Percentiles rank a stretch among this genome's conserved stretches.
These are phyloP conservation scores for Ogataea methanolica DNA, from an alignment of 805 yeast species.

Conservation along the genomic window DNA sequence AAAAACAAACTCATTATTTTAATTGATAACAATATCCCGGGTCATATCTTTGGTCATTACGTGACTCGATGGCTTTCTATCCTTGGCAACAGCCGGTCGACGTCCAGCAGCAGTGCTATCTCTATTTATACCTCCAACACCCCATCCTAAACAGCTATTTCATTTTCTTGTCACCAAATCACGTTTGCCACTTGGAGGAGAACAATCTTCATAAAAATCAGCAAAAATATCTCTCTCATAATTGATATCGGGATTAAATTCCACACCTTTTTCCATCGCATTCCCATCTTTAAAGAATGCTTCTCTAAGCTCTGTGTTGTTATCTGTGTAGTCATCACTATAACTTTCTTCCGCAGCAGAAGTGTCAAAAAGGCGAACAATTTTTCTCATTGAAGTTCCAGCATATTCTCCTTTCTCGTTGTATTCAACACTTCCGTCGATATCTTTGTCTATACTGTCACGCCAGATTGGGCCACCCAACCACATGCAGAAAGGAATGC, in stretches of 20 bases:
- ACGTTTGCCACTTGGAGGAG: background rate
- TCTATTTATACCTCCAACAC: background rate
- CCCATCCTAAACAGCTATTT: background rate
- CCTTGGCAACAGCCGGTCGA: background rate
- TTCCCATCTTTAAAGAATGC: background rate
- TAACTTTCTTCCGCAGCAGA: conserved; percentile 2
- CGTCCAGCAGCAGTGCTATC: background rate
- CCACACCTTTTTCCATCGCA: too few species aligned
- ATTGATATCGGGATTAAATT: too few species aligned
- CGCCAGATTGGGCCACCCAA: conserved; percentile 51
- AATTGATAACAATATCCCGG: conserved; percentile 13
- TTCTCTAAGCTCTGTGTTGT: background rate
- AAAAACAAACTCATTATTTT: conserved; percentile 9
- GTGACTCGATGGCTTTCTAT: conserved; percentile 3
- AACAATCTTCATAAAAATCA: background rate
- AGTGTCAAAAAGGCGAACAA: background rate
- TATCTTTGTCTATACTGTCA: conserved; percentile 36
- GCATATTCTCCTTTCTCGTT: conserved; percentile 5
- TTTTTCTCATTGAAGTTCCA: conserved; percentile 5
- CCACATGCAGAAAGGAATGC: conserved; percentile 8
- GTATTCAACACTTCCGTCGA: background rate
- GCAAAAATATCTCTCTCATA: background rate
- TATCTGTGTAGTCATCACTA: background rate
- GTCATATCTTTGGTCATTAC: conserved; percentile 4
- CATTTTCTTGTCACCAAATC: background rate